Conservation (phyloP, 805 yeast species). For the Candida khao-thaluensis region DNA sequence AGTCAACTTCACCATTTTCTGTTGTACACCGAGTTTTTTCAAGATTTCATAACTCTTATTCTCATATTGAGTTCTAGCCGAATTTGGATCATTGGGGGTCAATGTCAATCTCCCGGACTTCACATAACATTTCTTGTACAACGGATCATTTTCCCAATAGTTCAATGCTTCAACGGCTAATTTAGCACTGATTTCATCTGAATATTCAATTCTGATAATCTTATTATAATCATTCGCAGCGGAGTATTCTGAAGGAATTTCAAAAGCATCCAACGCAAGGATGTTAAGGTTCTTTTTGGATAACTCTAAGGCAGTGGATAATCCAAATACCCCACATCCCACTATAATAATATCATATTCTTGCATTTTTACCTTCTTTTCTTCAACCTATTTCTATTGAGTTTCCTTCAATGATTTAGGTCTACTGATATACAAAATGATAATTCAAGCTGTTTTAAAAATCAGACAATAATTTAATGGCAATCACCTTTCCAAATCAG, state of each 20-base stretch:
- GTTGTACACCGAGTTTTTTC: slow-evolving; percentile 13
- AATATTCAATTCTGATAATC: slow-evolving; percentile 22
- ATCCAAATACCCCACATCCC: slow-evolving; percentile 51
- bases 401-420: too few relatives aligned
- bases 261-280: slow-evolving; percentile 19
- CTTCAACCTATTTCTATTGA: too few relatives aligned
- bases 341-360: slow-evolving; percentile 15
- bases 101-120: slow-evolving; percentile 17
- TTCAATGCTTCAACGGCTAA: slow-evolving; percentile 35
- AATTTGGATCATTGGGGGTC: slow-evolving; percentile 12
- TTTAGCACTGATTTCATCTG: slow-evolving; percentile 24
- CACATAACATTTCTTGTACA: slow-evolving; percentile 24
- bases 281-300: slow-evolving; percentile 27
- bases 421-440: too few relatives aligned
- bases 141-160: slow-evolving; percentile 37
- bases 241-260: slow-evolving; percentile 35
- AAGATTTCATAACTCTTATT: slow-evolving; percentile 13
- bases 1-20: slow-evolving; percentile 9
- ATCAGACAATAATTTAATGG: too few relatives aligned
- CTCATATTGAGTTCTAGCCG: slow-evolving; percentile 15
- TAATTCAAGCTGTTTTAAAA: too few relatives aligned
- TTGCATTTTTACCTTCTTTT: slow-evolving; percentile 3
- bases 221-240: slow-evolving; percentile 41
- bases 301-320: slow-evolving; percentile 42
- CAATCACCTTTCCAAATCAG: too few relatives aligned